Evolutionary conservation across 2,329 filamentous ascomycete species (phyloP).

Genomic region (Aspergillus cejpii): DNA sequence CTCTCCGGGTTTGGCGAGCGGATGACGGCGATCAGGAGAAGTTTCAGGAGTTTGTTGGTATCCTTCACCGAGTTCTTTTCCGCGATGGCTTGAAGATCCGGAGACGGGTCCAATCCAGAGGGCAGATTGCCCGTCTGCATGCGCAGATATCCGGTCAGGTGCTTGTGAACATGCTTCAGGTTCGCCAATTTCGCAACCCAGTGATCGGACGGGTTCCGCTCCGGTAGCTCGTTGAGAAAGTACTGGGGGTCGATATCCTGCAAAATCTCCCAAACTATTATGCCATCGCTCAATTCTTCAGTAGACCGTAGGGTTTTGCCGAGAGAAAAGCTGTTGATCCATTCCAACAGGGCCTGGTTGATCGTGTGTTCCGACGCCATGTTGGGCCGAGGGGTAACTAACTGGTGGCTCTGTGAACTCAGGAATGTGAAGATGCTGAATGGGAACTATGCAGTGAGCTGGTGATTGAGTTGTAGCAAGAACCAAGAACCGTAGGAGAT

Average conservation of each 20-base stretch:
- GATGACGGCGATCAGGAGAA: slow-evolving; percentile 58
- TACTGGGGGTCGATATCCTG: slow-evolving; percentile 45
- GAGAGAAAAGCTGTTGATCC: slow-evolving; percentile 43
- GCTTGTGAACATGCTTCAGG: slow-evolving; percentile 44
- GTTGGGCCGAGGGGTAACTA: slow-evolving; percentile 17
- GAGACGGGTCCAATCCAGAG: slow-evolving; percentile 37
- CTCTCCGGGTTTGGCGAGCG: slow-evolving; percentile 51
- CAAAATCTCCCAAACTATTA: slow-evolving; percentile 44
- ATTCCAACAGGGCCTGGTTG: slow-evolving; percentile 43
- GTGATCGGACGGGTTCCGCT: slow-evolving; percentile 39
- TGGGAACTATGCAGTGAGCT: not conserved
- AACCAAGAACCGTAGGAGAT: slow-evolving; percentile 4
- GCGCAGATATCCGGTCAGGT: slow-evolving; percentile 41
- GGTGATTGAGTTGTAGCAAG: not conserved
- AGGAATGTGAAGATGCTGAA: slow-evolving; percentile 19
- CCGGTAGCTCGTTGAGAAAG: slow-evolving; percentile 44
- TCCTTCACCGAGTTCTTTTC: slow-evolving; percentile 40
- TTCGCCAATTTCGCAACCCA: slow-evolving; percentile 47
- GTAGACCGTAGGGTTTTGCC: slow-evolving; percentile 38
- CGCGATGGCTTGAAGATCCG: slow-evolving; percentile 44
- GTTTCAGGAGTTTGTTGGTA: slow-evolving; percentile 52
- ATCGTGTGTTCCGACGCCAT: slow-evolving; percentile 44
- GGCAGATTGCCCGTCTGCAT: slow-evolving; percentile 43
- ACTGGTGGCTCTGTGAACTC: slow-evolving; percentile 12
- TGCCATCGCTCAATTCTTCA: slow-evolving; percentile 41